These are phyloP conservation scores for Ganoderma lingzhi DNA, from an alignment of 1,284 basidiomycete genomes.

Conservation along the genomic window DNA sequence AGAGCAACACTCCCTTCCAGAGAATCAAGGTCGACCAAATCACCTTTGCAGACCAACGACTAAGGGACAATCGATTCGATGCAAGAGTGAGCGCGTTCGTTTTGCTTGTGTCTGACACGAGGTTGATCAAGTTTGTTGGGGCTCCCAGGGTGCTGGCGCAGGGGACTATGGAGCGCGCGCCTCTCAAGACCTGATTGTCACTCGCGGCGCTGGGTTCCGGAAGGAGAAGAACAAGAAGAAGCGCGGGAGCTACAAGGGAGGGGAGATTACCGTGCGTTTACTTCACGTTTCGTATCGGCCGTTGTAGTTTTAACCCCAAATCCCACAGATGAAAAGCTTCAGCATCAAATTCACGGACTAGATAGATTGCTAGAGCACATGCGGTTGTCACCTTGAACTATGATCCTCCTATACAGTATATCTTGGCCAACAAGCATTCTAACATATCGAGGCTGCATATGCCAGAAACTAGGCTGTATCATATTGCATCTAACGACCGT, in stretches of 20 bases:
- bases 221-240: conserved; percentile 99
- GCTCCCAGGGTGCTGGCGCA: conserved; percentile 58
- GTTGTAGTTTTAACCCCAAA: conserved; percentile 22
- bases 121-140: conserved; percentile 3
- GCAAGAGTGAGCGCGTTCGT: conserved; percentile 65
- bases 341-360: conserved; percentile 84
- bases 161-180: conserved; percentile 93
- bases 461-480: not conserved
- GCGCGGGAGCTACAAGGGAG: conserved; percentile 90
- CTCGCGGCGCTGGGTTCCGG: conserved; percentile 92
- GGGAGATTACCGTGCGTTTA: conserved; percentile 84
- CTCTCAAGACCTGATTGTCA: conserved; percentile 89
- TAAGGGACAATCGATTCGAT: conserved; percentile 87
- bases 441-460: not conserved
- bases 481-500: conserved; percentile 53
- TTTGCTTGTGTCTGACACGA: conserved; percentile 21
- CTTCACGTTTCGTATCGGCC: not conserved
- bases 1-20: conserved; percentile 75
- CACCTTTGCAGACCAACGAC: conserved; percentile 58
- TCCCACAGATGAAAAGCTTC: conserved; percentile 74
- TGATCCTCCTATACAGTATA: not conserved
- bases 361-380: not conserved
- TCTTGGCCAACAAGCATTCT: not conserved
- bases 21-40: conserved; percentile 81
- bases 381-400: too few species aligned